Conservation (phyloP, 441 rosid genomes). For the Biscutella laevigata region DNA sequence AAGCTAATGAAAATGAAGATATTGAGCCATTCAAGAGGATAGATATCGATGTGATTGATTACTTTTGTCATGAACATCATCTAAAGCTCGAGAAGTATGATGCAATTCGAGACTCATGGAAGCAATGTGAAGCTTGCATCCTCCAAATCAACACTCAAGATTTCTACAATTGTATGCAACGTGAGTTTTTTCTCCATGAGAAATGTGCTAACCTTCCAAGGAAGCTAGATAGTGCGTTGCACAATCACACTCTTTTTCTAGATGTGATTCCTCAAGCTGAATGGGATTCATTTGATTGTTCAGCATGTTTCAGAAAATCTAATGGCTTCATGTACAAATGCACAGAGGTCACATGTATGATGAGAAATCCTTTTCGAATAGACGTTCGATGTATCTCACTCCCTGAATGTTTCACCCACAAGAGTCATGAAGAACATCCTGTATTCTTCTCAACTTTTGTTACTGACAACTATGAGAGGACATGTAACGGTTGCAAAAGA, state of each 20-base stretch:
- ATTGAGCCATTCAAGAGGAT: background rate
- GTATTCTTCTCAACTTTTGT: background rate
- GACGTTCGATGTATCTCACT: background rate
- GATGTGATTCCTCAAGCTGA: too few relatives aligned
- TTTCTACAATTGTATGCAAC: background rate
- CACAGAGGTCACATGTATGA: background rate
- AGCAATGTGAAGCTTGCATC: background rate
- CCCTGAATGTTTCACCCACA: background rate
- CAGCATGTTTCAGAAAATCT: background rate
- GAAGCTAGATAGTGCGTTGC: background rate
- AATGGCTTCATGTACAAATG: constrained; percentile 5
- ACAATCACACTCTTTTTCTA: background rate
- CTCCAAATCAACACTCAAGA: background rate
- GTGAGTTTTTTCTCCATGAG: background rate
- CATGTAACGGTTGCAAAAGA: background rate
- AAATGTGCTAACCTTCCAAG: background rate
- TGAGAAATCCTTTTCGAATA: background rate
- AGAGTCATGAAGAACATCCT: background rate
- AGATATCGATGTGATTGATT: background rate
- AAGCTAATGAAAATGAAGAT: background rate
- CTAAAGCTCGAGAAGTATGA: background rate
- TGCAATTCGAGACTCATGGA: background rate
- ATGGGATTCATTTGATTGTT: background rate
- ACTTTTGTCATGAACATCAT: constrained; percentile 3
- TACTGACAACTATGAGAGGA: background rate